These are phyloP conservation scores for Plasmodium inui DNA, from an alignment of 169 alveolate genomes.

Conservation along the genomic window DNA sequence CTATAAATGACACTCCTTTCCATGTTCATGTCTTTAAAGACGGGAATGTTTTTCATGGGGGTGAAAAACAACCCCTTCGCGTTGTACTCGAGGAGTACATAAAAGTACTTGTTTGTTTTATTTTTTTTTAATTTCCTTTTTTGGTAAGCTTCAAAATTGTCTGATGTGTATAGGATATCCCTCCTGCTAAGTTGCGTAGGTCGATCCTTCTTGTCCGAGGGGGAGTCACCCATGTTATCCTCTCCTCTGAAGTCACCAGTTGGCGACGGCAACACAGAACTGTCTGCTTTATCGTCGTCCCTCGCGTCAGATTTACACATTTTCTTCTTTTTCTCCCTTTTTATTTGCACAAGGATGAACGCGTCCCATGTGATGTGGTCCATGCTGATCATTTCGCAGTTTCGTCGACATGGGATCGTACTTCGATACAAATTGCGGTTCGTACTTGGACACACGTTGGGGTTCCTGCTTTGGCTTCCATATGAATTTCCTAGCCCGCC, in stretches of 20 bases:
- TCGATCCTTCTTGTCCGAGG: background rate
- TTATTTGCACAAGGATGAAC: slow-evolving; percentile 17
- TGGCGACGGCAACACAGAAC: background rate
- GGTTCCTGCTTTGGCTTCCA: background rate
- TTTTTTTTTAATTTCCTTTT: slow-evolving; percentile 17
- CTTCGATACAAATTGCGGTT: too few relatives aligned
- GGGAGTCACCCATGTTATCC: background rate
- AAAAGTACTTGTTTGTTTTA: slow-evolving; percentile 17
- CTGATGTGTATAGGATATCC: background rate
- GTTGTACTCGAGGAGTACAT: slow-evolving; percentile 28
- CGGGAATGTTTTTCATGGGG: slow-evolving; percentile 32
- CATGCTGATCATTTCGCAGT: background rate
- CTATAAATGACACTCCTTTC: slow-evolving; percentile 13
- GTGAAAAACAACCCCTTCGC: slow-evolving; percentile 40
- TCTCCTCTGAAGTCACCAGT: background rate
- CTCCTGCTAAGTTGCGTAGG: background rate
- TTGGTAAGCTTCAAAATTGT: slow-evolving; percentile 15
- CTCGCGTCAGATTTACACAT: background rate
- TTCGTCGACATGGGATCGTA: background rate
- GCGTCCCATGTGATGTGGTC: slow-evolving; percentile 23
- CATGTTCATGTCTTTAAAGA: slow-evolving; percentile 20
- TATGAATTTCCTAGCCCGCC: background rate
- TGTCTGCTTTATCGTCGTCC: background rate
- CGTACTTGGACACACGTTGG: background rate
- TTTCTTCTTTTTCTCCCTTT: slow-evolving; percentile 8